These are phyloP conservation scores for Eruca vesicaria DNA, from an alignment of 441 rosid genomes.

Conservation along the genomic window DNA sequence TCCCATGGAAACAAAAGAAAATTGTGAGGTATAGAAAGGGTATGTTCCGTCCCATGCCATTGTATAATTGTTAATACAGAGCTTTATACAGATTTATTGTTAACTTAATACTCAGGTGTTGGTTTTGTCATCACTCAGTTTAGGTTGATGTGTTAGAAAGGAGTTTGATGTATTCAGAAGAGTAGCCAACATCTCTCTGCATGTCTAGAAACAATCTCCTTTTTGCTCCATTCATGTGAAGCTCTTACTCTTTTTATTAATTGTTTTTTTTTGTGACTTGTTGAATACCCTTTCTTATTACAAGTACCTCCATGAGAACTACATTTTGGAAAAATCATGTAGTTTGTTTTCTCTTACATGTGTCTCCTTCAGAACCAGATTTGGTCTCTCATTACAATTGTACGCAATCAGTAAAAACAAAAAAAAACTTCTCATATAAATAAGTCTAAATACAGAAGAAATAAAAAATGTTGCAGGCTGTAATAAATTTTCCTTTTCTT, in stretches of 20 bases:
- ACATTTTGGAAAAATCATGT: too few species aligned
- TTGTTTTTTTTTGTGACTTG: constrained; percentile 1
- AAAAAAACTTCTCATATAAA: too few species aligned
- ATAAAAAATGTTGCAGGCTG: background rate
- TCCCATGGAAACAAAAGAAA: constrained; percentile 36
- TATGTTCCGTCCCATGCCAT: constrained; percentile 35
- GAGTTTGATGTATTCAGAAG: too few species aligned
- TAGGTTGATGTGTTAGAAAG: too few species aligned
- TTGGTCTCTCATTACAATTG: too few species aligned
- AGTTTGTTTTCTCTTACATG: too few species aligned
- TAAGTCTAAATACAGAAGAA: too few species aligned
- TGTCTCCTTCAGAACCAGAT: too few species aligned
- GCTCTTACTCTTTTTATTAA: constrained; percentile 25
- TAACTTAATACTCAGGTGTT: constrained; percentile 37
- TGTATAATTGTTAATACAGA: background rate
- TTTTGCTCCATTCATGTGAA: background rate
- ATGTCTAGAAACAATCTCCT: constrained; percentile 8
- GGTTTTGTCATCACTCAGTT: constrained; percentile 42
- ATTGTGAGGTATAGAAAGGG: constrained; percentile 39
- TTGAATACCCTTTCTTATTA: too few species aligned
- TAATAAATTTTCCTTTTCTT: background rate
- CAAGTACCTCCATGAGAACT: too few species aligned
- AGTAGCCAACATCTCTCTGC: constrained; percentile 1
- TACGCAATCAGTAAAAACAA: too few species aligned
- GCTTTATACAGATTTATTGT: constrained; percentile 37